These are phyloP conservation scores for Spergularia bocconei DNA, from an alignment of 148 eudicot genomes.

Conservation along the genomic window DNA sequence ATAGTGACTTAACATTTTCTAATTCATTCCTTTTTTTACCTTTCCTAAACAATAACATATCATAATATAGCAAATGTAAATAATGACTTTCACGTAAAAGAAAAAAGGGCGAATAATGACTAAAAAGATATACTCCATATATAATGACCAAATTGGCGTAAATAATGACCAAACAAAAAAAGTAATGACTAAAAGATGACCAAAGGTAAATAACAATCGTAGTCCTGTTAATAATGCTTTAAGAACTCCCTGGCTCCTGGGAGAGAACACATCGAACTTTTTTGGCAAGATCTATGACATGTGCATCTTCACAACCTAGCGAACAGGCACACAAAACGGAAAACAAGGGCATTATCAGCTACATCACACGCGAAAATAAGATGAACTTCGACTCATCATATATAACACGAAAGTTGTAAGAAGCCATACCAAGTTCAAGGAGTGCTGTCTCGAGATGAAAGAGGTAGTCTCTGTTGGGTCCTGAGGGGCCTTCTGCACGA, in stretches of 20 bases:
- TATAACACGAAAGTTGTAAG: background rate
- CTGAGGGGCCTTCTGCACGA: conserved; percentile 87
- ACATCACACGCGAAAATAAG: background rate
- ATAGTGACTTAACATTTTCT: too few species aligned
- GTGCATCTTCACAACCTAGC: conserved; percentile 70
- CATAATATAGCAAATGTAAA: too few species aligned
- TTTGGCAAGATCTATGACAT: conserved; percentile 66
- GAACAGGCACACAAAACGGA: background rate
- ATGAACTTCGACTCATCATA: background rate
- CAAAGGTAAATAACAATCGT: background rate
- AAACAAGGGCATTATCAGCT: background rate
- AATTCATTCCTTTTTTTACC: too few species aligned
- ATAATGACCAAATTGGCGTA: too few species aligned
- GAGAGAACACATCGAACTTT: conserved; percentile 65
- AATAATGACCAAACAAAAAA: too few species aligned
- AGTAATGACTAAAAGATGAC: too few species aligned
- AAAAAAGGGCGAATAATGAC: too few species aligned
- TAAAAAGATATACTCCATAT: too few species aligned
- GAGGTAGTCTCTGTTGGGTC: conserved; percentile 93
- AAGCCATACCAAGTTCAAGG: conserved; percentile 51
- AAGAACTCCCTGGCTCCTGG: conserved; percentile 23
- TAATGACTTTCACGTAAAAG: too few species aligned
- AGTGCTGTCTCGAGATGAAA: conserved; percentile 89
- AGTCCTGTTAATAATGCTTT: background rate
- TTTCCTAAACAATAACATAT: too few species aligned